Evolutionary conservation across 192 early-diverging fungal species (phyloP), one percentile per base, ranked within the genome.

Genomic region (Paraglomus occultum): DNA sequence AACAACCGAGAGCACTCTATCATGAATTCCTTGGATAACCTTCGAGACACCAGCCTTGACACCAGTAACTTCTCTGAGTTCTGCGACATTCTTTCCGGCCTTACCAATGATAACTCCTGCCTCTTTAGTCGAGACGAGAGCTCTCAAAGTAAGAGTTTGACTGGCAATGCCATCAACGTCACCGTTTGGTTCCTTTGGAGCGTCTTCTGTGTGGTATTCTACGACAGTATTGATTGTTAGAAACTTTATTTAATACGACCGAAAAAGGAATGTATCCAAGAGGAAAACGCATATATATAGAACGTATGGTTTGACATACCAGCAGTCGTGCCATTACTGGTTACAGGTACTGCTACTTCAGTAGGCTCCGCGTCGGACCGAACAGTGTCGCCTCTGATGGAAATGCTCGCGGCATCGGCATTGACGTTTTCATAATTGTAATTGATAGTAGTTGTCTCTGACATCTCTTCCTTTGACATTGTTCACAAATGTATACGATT

Each of bases 41-140:
- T 95, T 95, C 60, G 92, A 94, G 67, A 99, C 95, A 51, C 90
- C 94, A 18, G 96, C 93, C 70, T 91, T 91, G 69, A 95, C 94
- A 70, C 92, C 92, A 67, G 90, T 90, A 39, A 75, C 78, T 31
- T 91, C 88, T 60, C 97, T 86, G 65, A 99, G 84, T 55, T 95
- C 91, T 40, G 91, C 90, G 6, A 98, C 92, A 80, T 93, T 94
- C 75, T 87, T 76, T 63, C 75, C 75, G 12, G 75, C 81, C 70
- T 84, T 84, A 42, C 85, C 85, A 66, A 87, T 87, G 71, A 93
- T 86, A 46, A 93, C 84, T 58, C 92, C 92, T 14, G 92, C 92
- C 76, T 98, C 96, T 74, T 95, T 95, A 74, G 94, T 92, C 31
- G 94, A 88, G 38, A 98, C 91, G 6, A 98, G 79, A 15, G 94